Evolutionary conservation across 768 basidiomycete species (phyloP).

Genomic region (Cantharellus cinnabarinus): DNA sequence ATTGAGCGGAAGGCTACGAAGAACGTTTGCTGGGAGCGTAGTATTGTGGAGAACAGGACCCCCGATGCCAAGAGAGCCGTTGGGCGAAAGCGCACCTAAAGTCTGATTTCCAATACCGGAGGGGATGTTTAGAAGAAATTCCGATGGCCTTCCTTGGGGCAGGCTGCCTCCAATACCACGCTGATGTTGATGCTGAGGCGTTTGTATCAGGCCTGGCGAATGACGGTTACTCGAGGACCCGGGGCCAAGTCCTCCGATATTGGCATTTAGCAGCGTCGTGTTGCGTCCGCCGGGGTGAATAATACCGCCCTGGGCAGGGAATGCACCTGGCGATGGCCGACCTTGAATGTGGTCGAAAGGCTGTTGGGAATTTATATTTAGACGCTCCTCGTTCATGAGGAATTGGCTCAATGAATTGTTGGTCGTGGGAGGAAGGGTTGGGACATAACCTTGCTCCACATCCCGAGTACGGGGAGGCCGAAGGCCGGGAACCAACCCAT

Average conservation of each 20-base stretch:
- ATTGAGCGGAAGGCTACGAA: too few relatives aligned
- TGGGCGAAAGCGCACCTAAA: too few relatives aligned
- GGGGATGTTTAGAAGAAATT: too few relatives aligned
- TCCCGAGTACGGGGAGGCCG: slow-evolving; percentile 34
- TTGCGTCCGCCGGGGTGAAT: background rate
- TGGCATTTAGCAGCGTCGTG: background rate
- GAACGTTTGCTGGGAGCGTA: too few relatives aligned
- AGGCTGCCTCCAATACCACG: background rate
- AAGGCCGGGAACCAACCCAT: slow-evolving; percentile 71
- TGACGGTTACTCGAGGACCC: background rate
- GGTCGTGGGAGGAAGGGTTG: background rate
- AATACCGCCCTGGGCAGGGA: background rate
- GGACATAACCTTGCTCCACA: background rate
- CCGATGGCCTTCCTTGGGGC: too few relatives aligned
- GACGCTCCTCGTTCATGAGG: slow-evolving; percentile 23
- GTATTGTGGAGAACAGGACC: too few relatives aligned
- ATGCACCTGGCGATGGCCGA: slow-evolving; percentile 10
- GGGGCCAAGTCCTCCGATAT: background rate
- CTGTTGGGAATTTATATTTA: slow-evolving; percentile 28
- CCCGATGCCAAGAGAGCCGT: too few relatives aligned
- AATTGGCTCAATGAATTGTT: background rate
- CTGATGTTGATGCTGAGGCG: background rate
- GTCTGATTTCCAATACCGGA: too few relatives aligned
- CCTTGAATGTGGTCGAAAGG: slow-evolving; percentile 38
- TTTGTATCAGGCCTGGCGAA: slow-evolving; percentile 30